Evolutionary conservation across 164 flowering plant species (phyloP), one percentile per base, ranked within the genome.

Genomic region (Vitis cinerea): DNA sequence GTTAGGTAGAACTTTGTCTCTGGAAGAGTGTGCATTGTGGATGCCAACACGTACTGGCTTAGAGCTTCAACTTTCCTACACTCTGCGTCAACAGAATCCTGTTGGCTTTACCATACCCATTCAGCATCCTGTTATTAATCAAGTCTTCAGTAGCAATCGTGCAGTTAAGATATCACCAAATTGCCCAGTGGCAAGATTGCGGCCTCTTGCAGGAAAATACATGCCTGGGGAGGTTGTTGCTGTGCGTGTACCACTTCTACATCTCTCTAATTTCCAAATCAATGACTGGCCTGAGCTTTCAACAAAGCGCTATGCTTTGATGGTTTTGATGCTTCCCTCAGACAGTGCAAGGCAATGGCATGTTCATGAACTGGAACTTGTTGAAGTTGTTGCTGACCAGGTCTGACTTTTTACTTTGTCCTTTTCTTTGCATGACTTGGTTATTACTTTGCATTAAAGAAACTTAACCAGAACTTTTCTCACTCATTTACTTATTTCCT

Each of bases 341-440:
- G 87, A 85, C 65, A 88, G 95, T 80, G 93, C 91, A 16, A 83
- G 95, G 73, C 87, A 86, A 63, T 92, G 97, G 97, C 97, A 83
- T 79, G 90, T 79, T 23, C 93, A 92, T 77, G 95, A 92, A 76
- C 74, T 88, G 80, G 97, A 92, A 72, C 97, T 92, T 72, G 95
- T 92, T 58, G 95, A 90, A 85, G 97, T 90, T 29, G 97, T 92
- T 56, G 95, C 95, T 55, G 97, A 92, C 75, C 97, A 92, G 95
- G 97, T 88, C 52, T 23, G 55, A 60, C 14, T 62, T 48, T 65
- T 49, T 8, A 11, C 13, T 23, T 29, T 73, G 29, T 47, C 62
- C 61, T 71, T 12, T 29, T n/a, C 23, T 19, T 62, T 27, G 10
- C 54, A 58, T 70, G 49, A 23, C 47, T 27, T 53, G 56, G 3